These are phyloP conservation scores for Xylaria palmicola DNA, from an alignment of 495 filamentous ascomycete genomes.

Conservation along the genomic window DNA sequence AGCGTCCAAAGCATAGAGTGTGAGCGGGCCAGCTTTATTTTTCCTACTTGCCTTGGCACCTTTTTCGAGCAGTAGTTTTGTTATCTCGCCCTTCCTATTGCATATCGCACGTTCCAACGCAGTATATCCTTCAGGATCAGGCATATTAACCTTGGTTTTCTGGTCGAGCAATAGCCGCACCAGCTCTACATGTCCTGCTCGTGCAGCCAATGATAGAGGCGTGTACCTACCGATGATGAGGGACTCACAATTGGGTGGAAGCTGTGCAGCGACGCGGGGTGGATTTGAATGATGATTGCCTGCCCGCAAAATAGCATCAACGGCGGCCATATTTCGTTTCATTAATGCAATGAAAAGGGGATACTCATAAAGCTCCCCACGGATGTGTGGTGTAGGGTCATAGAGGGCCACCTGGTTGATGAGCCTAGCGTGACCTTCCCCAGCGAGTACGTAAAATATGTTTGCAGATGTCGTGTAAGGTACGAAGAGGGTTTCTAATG, in stretches of 20 bases:
- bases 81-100: neutral
- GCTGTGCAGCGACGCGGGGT: neutral
- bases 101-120: neutral
- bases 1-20: neutral
- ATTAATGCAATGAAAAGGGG: neutral
- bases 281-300: neutral
- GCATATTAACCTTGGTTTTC: neutral
- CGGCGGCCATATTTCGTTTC: neutral
- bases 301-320: neutral
- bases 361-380: neutral
- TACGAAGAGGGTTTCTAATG: neutral
- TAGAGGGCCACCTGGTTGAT: neutral
- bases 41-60: neutral
- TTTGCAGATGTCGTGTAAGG: neutral
- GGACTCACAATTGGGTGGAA: neutral
- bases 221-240: neutral
- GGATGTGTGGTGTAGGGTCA: neutral
- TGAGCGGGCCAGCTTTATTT: neutral
- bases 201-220: neutral
- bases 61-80: neutral
- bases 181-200: neutral
- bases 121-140: neutral
- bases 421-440: neutral
- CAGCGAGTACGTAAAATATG: neutral
- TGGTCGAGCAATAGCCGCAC: slow-evolving; percentile 14